Percentiles rank a stretch among this genome's conserved stretches.
Conservation (phyloP, 2,329 filamentous ascomycete species). For the Colletotrichum caudatum region DNA sequence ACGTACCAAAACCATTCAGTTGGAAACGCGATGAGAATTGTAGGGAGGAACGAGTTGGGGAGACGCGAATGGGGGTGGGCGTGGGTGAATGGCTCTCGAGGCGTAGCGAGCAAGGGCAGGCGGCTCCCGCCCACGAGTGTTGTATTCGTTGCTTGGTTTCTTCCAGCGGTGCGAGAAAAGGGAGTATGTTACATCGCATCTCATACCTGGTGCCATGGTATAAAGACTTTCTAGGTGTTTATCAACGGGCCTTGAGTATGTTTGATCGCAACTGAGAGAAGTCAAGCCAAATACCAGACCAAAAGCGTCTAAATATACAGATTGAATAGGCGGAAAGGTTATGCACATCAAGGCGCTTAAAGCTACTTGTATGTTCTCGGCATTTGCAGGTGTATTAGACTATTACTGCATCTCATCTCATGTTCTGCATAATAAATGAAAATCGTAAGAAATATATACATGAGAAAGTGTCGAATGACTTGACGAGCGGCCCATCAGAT, state of each 20-base stretch:
- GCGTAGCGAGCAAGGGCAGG: neutral
- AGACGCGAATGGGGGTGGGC: conserved; percentile 9
- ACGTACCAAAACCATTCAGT: conserved; percentile 11
- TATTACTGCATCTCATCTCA: conserved; percentile 7
- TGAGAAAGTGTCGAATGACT: conserved; percentile 25
- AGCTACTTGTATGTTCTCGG: neutral
- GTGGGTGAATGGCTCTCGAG: neutral
- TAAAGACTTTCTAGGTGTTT: no score
- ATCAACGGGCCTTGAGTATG: no score
- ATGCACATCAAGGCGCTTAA: no score
- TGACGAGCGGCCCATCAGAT: neutral
- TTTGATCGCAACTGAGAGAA: no score
- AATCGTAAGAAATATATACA: conserved; percentile 10
- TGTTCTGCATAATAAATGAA: conserved; percentile 11
- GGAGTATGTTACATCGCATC: neutral
- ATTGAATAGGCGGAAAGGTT: conserved; percentile 4
- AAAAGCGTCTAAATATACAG: no score
- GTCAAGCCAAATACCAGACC: no score
- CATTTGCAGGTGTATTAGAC: neutral
- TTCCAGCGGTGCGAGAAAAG: neutral
- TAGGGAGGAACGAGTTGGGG: neutral
- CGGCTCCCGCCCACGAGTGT: no score
- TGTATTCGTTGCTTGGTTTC: neutral
- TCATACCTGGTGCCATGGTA: neutral
- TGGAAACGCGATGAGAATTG: conserved; percentile 10